A percentile compares a stretch with the other conserved stretches of the same genome.
Evolutionary conservation across 345 rosid species (phyloP).

Genomic region (Psidium guajava): DNA sequence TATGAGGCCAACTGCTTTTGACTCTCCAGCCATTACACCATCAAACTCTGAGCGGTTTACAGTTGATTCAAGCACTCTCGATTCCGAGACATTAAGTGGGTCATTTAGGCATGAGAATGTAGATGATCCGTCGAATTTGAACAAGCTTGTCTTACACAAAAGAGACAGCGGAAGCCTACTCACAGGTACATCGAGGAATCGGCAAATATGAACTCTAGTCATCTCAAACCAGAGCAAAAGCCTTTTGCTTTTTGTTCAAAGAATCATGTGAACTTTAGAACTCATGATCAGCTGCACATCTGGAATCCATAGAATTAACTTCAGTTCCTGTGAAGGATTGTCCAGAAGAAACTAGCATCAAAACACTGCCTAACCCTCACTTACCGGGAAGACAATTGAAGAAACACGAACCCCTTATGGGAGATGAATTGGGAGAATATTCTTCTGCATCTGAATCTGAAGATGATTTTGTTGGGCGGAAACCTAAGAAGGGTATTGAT

Average conservation of each 20-base stretch:
- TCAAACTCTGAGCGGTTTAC: conserved; percentile 93
- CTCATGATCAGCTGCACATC: conserved; percentile 6
- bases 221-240: conserved; percentile 3
- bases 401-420: conserved; percentile 20
- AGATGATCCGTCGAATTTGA: conserved; percentile 57
- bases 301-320: conserved; percentile 1
- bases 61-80: conserved; percentile 85
- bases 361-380: conserved; percentile 20
- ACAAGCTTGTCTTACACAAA: conserved; percentile 21
- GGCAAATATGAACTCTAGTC: conserved; percentile 11
- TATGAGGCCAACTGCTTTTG: conserved; percentile 72
- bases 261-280: conserved; percentile 13
- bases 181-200: conserved; percentile 43
- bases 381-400: conserved; percentile 23
- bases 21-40: conserved; percentile 88
- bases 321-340: conserved; percentile 13
- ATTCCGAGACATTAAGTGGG: conserved; percentile 80
- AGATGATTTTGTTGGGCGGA: conserved; percentile 26
- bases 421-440: conserved; percentile 29
- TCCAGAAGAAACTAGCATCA: conserved; percentile 8
- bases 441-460: conserved; percentile 48
- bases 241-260: conserved; percentile 3
- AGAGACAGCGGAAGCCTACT: conserved; percentile 36
- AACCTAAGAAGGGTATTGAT: conserved; percentile 34
- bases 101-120: conserved; percentile 68